Evolutionary conservation across 495 filamentous ascomycete species (phyloP).

Genomic region (Neurospora sp.): DNA sequence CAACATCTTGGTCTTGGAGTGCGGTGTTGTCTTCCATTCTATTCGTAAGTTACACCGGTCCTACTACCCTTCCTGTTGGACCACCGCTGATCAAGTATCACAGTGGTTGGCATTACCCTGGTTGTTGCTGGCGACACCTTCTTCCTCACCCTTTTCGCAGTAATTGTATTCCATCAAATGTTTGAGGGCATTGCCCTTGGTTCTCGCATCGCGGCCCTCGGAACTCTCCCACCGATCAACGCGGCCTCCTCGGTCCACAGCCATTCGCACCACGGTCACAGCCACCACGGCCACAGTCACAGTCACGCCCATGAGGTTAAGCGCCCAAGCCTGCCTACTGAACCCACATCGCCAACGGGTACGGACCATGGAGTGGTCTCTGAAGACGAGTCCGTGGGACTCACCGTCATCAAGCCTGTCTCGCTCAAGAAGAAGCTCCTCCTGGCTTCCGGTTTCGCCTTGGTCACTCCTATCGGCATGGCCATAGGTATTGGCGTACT

Average conservation of each 20-base stretch:
- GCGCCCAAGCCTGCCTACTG: neutral
- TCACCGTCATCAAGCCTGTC: slow-evolving; percentile 5
- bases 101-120: slow-evolving; percentile 49
- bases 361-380: slow-evolving; percentile 1
- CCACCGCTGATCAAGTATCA: neutral
- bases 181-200: slow-evolving; percentile 74
- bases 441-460: slow-evolving; percentile 39
- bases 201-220: slow-evolving; percentile 55
- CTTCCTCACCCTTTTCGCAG: slow-evolving; percentile 46
- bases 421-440: slow-evolving; percentile 31
- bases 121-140: slow-evolving; percentile 46
- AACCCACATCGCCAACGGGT: neutral
- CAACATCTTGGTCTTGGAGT: slow-evolving; percentile 54
- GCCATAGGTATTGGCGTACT: slow-evolving; percentile 47
- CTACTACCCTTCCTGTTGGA: neutral
- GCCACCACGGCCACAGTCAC: slow-evolving; percentile 9
- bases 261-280: slow-evolving; percentile 14
- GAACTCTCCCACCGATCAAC: slow-evolving; percentile 4
- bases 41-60: slow-evolving; percentile 32
- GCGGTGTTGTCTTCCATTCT: slow-evolving; percentile 64
- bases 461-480: slow-evolving; percentile 51
- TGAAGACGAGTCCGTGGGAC: neutral
- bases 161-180: slow-evolving; percentile 58
- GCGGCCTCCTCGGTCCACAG: neutral
- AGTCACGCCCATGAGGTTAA: neutral